Evolutionary conservation across 495 filamentous ascomycete species (phyloP).

Genomic region (Trichoderma gamsii): DNA sequence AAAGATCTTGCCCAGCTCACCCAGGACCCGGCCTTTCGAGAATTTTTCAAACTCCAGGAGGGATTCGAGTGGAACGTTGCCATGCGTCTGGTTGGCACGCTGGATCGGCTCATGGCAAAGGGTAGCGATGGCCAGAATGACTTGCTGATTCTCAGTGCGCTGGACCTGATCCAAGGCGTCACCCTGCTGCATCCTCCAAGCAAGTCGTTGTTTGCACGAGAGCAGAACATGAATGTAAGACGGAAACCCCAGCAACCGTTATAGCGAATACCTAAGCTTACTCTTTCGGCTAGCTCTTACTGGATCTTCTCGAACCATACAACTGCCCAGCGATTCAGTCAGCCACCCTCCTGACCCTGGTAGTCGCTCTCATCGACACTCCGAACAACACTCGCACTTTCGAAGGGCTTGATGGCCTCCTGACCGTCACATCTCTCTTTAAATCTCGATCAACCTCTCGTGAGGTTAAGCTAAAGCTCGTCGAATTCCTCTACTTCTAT

Average conservation of each 20-base stretch:
- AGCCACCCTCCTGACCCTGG: slow-evolving; percentile 78
- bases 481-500: slow-evolving; percentile 97
- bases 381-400: slow-evolving; percentile 86
- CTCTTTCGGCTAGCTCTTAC: slow-evolving; percentile 53
- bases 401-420: slow-evolving; percentile 84
- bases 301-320: slow-evolving; percentile 89
- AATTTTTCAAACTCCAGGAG: slow-evolving; percentile 95
- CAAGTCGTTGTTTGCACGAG: slow-evolving; percentile 77
- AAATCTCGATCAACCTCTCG: slow-evolving; percentile 73
- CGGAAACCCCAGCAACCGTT: background rate
- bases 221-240: slow-evolving; percentile 86
- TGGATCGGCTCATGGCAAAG: slow-evolving; percentile 81
- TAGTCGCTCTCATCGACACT: slow-evolving; percentile 75
- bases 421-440: slow-evolving; percentile 91
- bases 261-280: background rate
- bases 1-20: slow-evolving; percentile 64
- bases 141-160: slow-evolving; percentile 76
- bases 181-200: slow-evolving; percentile 91
- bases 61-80: slow-evolving; percentile 98
- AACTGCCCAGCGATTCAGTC: slow-evolving; percentile 90
- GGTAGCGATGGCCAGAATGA: slow-evolving; percentile 78
- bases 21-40: slow-evolving; percentile 84
- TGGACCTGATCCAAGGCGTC: slow-evolving; percentile 86
- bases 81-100: slow-evolving; percentile 74
- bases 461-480: slow-evolving; percentile 85